Percentiles rank a stretch among this genome's conserved stretches.
Conservation (phyloP, 768 basidiomycete species). For the Tulasnella sp. region DNA sequence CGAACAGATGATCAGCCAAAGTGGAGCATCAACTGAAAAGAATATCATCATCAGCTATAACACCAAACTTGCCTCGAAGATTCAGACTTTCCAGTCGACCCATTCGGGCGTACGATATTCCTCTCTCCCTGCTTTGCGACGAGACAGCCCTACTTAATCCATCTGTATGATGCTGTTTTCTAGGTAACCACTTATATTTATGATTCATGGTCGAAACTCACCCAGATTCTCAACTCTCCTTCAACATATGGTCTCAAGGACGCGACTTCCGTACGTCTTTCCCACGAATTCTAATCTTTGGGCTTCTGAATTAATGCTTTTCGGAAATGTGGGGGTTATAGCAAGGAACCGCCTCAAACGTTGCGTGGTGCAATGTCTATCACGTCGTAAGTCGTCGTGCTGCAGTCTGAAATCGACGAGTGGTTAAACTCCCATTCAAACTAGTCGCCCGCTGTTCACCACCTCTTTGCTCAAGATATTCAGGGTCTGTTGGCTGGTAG, state of each 20-base stretch:
- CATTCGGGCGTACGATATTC: slow-evolving; percentile 39
- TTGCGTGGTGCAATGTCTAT: slow-evolving; percentile 22
- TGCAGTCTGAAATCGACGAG: background rate
- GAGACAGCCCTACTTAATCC: background rate
- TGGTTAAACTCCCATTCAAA: background rate
- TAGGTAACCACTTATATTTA: slow-evolving; percentile 50
- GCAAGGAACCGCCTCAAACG: slow-evolving; percentile 20
- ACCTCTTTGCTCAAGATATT: slow-evolving; percentile 7
- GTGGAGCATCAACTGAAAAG: slow-evolving; percentile 44
- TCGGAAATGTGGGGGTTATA: background rate
- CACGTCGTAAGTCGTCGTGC: slow-evolving; percentile 19
- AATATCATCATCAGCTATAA: slow-evolving; percentile 53
- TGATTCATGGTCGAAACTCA: slow-evolving; percentile 52
- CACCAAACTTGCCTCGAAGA: slow-evolving; percentile 45
- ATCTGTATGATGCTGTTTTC: background rate
- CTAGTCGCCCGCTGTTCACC: background rate
- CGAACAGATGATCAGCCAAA: slow-evolving; percentile 49
- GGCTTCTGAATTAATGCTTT: background rate
- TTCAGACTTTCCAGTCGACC: slow-evolving; percentile 44
- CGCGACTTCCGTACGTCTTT: slow-evolving; percentile 39
- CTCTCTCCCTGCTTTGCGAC: background rate
- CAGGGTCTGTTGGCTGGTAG: background rate
- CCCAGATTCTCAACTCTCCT: slow-evolving; percentile 49
- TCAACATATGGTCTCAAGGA: slow-evolving; percentile 56
- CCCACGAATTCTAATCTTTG: background rate